These are phyloP conservation scores for Ilex aquifolium DNA, from an alignment of 257 asterid species.

Conservation along the genomic window DNA sequence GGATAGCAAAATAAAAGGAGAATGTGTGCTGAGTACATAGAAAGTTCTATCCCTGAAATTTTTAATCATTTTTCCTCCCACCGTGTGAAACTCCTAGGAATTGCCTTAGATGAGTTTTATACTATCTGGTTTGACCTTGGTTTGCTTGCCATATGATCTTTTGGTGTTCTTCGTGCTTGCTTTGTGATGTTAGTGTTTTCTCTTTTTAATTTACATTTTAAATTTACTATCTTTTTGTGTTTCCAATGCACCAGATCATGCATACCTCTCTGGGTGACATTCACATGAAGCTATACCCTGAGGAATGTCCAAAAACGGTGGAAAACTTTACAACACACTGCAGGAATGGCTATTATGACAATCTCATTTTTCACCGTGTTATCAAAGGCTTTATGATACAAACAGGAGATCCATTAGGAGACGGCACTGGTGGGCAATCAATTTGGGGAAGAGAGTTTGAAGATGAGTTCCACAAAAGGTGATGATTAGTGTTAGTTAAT, in stretches of 20 bases:
- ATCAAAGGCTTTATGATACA: slow-evolving; percentile 97
- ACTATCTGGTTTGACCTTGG: too few species aligned
- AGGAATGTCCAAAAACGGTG: slow-evolving; percentile 97
- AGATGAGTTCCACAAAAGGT: slow-evolving; percentile 98
- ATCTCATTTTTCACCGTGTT: slow-evolving; percentile 92
- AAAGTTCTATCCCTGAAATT: too few species aligned
- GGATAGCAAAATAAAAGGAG: too few species aligned
- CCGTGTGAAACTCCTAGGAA: too few species aligned
- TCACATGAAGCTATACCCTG: slow-evolving; percentile 90
- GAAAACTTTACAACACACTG: slow-evolving; percentile 98
- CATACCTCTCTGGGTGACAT: slow-evolving; percentile 98
- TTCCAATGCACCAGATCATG: slow-evolving; percentile 48
- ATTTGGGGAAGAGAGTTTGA: slow-evolving; percentile 99
- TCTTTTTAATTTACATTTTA: neutral
- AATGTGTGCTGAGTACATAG: too few species aligned
- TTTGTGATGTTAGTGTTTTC: neutral
- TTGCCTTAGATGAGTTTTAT: too few species aligned
- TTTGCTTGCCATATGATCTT: too few species aligned
- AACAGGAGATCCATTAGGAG: slow-evolving; percentile 99
- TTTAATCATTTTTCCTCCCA: too few species aligned
- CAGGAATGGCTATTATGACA: slow-evolving; percentile 91
- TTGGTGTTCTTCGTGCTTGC: neutral
- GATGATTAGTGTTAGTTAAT: slow-evolving; percentile 10
- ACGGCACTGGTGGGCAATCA: slow-evolving; percentile 99
- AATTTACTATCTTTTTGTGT: slow-evolving; percentile 7